These are phyloP conservation scores for Heliophila coronopifolia DNA, from an alignment of 441 rosid species.

Conservation along the genomic window DNA sequence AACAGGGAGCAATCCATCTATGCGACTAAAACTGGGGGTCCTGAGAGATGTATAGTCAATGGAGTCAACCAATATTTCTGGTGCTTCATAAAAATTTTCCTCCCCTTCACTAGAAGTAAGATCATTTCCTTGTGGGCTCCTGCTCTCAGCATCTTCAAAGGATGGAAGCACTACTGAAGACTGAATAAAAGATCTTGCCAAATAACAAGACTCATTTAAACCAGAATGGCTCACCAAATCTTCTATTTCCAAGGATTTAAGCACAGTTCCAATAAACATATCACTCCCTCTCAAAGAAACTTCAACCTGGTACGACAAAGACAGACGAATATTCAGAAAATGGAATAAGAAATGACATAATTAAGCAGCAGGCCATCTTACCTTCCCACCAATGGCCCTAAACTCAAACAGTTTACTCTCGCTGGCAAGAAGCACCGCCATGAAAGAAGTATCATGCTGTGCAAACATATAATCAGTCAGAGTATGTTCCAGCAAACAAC, in stretches of 20 bases:
- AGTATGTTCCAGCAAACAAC: constrained; percentile 25
- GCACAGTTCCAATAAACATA: constrained; percentile 78
- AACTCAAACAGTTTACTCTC: constrained; percentile 74
- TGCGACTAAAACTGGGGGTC: constrained; percentile 73
- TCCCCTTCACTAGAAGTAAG: constrained; percentile 66
- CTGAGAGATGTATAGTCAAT: constrained; percentile 42
- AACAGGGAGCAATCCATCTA: constrained; percentile 72
- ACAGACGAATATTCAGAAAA: constrained; percentile 21
- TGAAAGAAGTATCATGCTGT: constrained; percentile 59
- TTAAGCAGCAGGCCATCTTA: constrained; percentile 27
- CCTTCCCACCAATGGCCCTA: constrained; percentile 97
- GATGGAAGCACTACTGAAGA: constrained; percentile 43
- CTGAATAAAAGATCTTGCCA: constrained; percentile 83
- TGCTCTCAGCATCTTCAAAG: constrained; percentile 35
- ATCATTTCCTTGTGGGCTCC: constrained; percentile 33
- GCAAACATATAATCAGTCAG: constrained; percentile 31
- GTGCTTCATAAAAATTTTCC: constrained; percentile 85
- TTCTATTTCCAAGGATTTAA: constrained; percentile 94
- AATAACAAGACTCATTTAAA: constrained; percentile 51
- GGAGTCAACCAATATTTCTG: constrained; percentile 69
- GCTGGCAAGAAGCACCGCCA: constrained; percentile 69
- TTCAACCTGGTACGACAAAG: constrained; percentile 60
- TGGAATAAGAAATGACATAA: constrained; percentile 16
- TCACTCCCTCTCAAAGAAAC: constrained; percentile 72
- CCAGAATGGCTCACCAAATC: constrained; percentile 62